A percentile compares a stretch with the other conserved stretches of the same genome.
phyloP scores from a whole-genome alignment of 2,329 filamentous ascomycete species.

The Fusarium graminum region DNA sequence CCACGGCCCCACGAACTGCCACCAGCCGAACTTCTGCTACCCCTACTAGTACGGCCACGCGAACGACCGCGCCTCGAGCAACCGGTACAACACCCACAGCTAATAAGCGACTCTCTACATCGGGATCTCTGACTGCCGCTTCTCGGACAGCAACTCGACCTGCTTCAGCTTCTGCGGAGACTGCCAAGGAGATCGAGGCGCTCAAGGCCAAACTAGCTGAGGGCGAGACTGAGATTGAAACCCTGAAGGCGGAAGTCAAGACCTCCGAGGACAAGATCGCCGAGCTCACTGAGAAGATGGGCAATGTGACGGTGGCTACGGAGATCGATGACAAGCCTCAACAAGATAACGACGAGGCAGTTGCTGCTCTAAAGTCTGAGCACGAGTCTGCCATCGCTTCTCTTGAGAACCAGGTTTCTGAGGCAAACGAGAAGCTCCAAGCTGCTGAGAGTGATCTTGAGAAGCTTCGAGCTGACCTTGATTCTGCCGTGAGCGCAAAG shows the following conservation, averaged over 20 bases:
- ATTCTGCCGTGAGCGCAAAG: conserved; percentile 63
- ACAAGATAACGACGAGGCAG: conserved; percentile 58
- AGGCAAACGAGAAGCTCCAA: conserved; percentile 64
- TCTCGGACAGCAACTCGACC: conserved; percentile 57
- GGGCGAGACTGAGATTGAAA: conserved; percentile 69
- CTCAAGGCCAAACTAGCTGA: conserved; percentile 70
- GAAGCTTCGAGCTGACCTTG: conserved; percentile 63
- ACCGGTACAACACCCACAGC: conserved; percentile 58
- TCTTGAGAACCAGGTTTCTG: conserved; percentile 62
- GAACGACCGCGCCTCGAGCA: conserved; percentile 53
- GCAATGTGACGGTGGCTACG: conserved; percentile 56
- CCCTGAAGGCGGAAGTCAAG: conserved; percentile 68
- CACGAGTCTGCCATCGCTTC: conserved; percentile 63
- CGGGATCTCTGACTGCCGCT: conserved; percentile 56
- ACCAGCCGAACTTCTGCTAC: conserved; percentile 48
- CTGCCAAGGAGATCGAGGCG: conserved; percentile 69
- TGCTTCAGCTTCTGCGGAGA: conserved; percentile 57
- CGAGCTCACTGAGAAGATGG: conserved; percentile 66
- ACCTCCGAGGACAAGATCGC: conserved; percentile 68
- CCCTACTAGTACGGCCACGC: conserved; percentile 27
- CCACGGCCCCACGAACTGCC: conserved; percentile 54
- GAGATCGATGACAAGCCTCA: conserved; percentile 58
- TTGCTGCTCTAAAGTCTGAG: conserved; percentile 64
- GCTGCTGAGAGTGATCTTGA: conserved; percentile 65
- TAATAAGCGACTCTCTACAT: conserved; percentile 69